phyloP scores from a whole-genome alignment of 108 stramenopile species.

The Discostella pseudostelligera region DNA sequence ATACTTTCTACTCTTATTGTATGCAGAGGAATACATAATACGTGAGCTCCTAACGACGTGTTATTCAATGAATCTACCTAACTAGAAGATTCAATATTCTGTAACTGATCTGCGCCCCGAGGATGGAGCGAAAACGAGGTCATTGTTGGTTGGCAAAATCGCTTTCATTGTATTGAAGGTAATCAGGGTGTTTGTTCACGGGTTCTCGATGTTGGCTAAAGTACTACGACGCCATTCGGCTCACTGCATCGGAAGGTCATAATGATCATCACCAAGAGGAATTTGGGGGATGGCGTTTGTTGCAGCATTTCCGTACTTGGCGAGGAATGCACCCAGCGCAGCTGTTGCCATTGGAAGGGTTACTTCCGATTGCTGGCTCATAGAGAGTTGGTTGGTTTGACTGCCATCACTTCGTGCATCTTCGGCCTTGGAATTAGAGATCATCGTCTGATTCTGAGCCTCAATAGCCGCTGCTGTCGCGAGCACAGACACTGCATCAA shows the following conservation, averaged over 20 bases:
- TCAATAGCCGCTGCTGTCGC: constrained; percentile 58
- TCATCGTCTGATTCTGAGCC: constrained; percentile 39
- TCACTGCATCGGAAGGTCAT: constrained; percentile 21
- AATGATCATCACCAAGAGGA: not conserved
- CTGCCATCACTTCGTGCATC: constrained; percentile 3
- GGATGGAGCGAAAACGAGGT: too few relatives aligned
- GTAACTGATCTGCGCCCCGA: too few relatives aligned
- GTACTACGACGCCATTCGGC: too few relatives aligned
- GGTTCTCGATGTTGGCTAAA: too few relatives aligned
- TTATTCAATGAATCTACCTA: too few relatives aligned
- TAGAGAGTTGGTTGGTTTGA: constrained; percentile 13
- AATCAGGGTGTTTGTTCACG: too few relatives aligned
- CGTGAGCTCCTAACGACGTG: too few relatives aligned
- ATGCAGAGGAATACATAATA: too few relatives aligned
- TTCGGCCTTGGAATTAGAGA: constrained; percentile 22
- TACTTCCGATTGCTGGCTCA: constrained; percentile 21
- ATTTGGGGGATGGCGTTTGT: not conserved
- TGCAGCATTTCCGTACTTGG: constrained; percentile 47
- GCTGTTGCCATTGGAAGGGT: constrained; percentile 54
- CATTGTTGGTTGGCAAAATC: too few relatives aligned
- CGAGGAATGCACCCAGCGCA: constrained; percentile 53
- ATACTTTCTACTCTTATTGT: too few relatives aligned
- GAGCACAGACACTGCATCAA: constrained; percentile 52
- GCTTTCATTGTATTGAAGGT: too few relatives aligned
- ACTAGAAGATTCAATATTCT: too few relatives aligned